Conservation (phyloP, 768 basidiomycete species). For the Nidula microcarpa region DNA sequence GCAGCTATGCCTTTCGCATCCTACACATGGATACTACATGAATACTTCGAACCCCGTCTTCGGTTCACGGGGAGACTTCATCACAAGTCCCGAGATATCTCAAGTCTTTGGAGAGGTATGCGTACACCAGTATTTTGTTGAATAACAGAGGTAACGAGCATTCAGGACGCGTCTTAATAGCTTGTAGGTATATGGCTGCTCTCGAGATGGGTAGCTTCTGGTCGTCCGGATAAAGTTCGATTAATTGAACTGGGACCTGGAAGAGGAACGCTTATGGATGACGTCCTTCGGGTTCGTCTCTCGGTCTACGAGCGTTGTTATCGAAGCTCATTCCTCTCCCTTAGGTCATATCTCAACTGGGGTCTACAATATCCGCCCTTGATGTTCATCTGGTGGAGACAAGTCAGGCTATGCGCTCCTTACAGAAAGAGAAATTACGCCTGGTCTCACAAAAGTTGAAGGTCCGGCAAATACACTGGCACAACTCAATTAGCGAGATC, state of each 20-base stretch:
- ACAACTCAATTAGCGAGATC: constrained; percentile 70
- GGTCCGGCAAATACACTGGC: constrained; percentile 56
- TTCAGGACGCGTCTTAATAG: constrained; percentile 37
- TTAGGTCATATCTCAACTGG: constrained; percentile 53
- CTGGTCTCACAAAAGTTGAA: constrained; percentile 21
- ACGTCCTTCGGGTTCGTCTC: constrained; percentile 73
- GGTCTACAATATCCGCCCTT: constrained; percentile 28
- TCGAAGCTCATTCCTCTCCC: background rate
- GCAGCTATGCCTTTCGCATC: constrained; percentile 87
- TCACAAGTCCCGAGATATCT: constrained; percentile 94
- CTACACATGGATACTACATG: constrained; percentile 91
- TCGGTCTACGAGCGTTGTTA: background rate
- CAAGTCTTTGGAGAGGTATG: constrained; percentile 95
- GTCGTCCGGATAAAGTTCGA: constrained; percentile 48
- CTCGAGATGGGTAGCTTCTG: constrained; percentile 64
- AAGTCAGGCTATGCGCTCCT: constrained; percentile 57
- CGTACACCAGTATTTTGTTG: constrained; percentile 2
- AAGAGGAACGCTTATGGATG: constrained; percentile 86
- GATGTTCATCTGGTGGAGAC: constrained; percentile 81
- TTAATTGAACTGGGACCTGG: constrained; percentile 94
- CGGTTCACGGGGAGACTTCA: constrained; percentile 87
- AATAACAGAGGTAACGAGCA: constrained; percentile 34
- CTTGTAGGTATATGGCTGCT: constrained; percentile 85
- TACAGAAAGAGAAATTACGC: constrained; percentile 56
- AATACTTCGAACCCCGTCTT: constrained; percentile 71